Conservation (phyloP, 1,284 basidiomycete genomes). For the Ceratorhiza oryzae-sativae region DNA sequence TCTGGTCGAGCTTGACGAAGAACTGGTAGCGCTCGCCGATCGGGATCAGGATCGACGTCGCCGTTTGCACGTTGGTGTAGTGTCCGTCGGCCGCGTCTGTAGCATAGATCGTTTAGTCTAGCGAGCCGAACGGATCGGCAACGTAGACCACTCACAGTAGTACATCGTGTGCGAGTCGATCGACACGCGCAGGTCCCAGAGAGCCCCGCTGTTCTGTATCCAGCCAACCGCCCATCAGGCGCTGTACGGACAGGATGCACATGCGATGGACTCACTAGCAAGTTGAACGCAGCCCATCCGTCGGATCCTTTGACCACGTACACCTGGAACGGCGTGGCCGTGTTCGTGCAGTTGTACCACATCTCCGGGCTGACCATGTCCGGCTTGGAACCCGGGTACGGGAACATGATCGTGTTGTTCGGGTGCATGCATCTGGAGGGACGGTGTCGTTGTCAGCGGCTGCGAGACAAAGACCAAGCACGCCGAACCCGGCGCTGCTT, state of each 20-base stretch:
- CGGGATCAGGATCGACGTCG: slow-evolving; percentile 29
- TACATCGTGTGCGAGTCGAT: slow-evolving; percentile 28
- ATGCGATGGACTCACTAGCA: background rate
- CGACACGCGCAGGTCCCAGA: slow-evolving; percentile 24
- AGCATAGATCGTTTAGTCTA: background rate
- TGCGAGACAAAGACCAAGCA: background rate
- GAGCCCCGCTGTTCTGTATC: slow-evolving; percentile 27
- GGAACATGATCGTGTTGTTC: slow-evolving; percentile 21
- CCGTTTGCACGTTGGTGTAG: slow-evolving; percentile 25
- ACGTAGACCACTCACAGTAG: slow-evolving; percentile 3
- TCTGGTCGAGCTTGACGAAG: slow-evolving; percentile 40
- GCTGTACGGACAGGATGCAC: background rate
- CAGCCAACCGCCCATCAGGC: background rate
- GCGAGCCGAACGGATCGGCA: background rate
- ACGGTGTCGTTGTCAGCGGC: background rate
- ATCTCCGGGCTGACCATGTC: slow-evolving; percentile 6
- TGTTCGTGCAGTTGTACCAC: slow-evolving; percentile 24
- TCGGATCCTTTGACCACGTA: background rate
- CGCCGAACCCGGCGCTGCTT: background rate
- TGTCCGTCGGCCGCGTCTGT: slow-evolving; percentile 38
- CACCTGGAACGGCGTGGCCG: slow-evolving; percentile 12
- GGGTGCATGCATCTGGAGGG: slow-evolving; percentile 2
- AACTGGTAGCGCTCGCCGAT: slow-evolving; percentile 37
- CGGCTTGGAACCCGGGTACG: slow-evolving; percentile 23
- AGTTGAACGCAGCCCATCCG: slow-evolving; percentile 14